A percentile compares a stretch with the other conserved stretches of the same genome.
phyloP scores from a whole-genome alignment of 1,284 basidiomycete genomes.

The Pterulicium gracile region DNA sequence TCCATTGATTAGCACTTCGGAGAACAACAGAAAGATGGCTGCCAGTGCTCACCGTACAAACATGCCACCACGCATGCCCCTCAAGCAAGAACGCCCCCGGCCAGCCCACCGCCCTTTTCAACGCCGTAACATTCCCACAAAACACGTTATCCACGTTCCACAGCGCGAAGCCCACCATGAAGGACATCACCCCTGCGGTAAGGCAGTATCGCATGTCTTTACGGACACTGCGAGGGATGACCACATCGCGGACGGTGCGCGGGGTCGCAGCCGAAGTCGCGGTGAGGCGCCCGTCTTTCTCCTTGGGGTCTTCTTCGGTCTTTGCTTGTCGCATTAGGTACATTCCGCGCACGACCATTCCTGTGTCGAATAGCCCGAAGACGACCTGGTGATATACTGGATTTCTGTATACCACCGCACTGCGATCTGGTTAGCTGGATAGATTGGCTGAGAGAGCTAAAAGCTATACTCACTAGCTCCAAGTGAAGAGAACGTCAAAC shows the following conservation, averaged over 20 bases:
- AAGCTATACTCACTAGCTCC: slow-evolving; percentile 60
- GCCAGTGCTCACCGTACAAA: not conserved
- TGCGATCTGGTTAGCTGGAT: not conserved
- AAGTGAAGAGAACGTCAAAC: slow-evolving; percentile 48
- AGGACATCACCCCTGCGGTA: too few relatives aligned
- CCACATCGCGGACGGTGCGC: not conserved
- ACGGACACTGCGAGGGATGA: too few relatives aligned
- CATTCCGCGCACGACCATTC: slow-evolving; percentile 30
- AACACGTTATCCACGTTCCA: slow-evolving; percentile 69
- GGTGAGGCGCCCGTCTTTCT: slow-evolving; percentile 27
- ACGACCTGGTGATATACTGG: slow-evolving; percentile 59
- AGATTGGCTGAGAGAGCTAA: too few relatives aligned
- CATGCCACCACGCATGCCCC: slow-evolving; percentile 19
- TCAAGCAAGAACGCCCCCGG: slow-evolving; percentile 55
- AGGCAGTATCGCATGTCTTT: too few relatives aligned
- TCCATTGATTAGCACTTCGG: too few relatives aligned
- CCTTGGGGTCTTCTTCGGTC: slow-evolving; percentile 33
- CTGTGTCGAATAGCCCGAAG: slow-evolving; percentile 42
- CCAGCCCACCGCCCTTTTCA: slow-evolving; percentile 49
- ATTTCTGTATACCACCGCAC: slow-evolving; percentile 36
- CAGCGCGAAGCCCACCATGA: slow-evolving; percentile 41
- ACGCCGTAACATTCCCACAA: slow-evolving; percentile 39
- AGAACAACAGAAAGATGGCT: too few relatives aligned
- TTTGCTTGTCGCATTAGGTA: slow-evolving; percentile 38
- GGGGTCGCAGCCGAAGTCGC: not conserved